Conservation (phyloP, 164 flowering plant species). For the Magnolia kwangsiensis region DNA sequence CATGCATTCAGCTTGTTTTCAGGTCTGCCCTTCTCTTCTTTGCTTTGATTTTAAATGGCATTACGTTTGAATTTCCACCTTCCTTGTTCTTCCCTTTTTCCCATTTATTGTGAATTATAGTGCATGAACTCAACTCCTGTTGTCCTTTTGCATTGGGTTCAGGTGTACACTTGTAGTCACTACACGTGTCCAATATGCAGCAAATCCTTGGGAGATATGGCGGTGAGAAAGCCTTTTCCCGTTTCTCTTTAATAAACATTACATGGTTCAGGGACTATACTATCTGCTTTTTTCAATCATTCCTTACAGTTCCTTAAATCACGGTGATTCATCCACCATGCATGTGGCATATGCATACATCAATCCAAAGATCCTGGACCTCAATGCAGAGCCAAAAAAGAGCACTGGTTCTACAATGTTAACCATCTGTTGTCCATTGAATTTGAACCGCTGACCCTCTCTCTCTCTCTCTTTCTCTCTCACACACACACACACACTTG, state of each 20-base stretch:
- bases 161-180: constrained; percentile 90
- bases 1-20: constrained; percentile 95
- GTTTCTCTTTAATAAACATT: not conserved
- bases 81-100: not conserved
- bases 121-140: not conserved
- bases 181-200: constrained; percentile 90
- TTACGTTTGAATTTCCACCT: not conserved
- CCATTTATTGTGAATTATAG: not conserved
- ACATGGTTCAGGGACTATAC: not conserved
- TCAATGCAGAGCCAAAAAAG: too few species aligned
- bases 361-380: too few species aligned
- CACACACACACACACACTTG: too few species aligned
- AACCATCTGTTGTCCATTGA: not conserved
- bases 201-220: constrained; percentile 92
- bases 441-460: not conserved
- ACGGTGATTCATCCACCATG: not conserved
- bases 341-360: too few species aligned
- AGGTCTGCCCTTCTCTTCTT: constrained; percentile 36
- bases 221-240: constrained; percentile 43
- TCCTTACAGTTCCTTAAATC: too few species aligned
- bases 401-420: not conserved
- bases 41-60: not conserved
- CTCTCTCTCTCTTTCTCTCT: not conserved
- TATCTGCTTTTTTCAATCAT: not conserved
- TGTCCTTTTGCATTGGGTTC: constrained; percentile 14